phyloP scores from a whole-genome alignment of 2,329 filamentous ascomycete genomes.

The Hypoxylon sp. region DNA sequence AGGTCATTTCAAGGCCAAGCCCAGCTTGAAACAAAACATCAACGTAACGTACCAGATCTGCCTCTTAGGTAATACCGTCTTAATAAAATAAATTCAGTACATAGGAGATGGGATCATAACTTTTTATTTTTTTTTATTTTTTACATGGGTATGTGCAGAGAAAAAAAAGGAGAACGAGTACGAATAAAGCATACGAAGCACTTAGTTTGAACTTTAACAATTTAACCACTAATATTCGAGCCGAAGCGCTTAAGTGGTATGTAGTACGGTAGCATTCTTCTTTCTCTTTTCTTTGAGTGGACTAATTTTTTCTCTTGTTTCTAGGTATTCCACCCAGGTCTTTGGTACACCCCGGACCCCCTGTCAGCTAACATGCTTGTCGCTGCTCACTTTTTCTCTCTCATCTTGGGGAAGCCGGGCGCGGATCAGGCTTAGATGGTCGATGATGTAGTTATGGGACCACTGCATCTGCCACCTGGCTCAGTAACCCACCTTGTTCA shows the following conservation, averaged over 20 bases:
- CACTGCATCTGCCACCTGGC: slow-evolving; percentile 38
- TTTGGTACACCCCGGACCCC: slow-evolving; percentile 35
- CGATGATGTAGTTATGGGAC: slow-evolving; percentile 43
- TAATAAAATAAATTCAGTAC: neutral
- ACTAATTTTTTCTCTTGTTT: slow-evolving; percentile 13
- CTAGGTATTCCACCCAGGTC: slow-evolving; percentile 34
- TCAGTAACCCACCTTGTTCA: slow-evolving; percentile 25
- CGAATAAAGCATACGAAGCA: no score
- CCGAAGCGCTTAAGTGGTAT: slow-evolving; percentile 24
- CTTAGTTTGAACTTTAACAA: no score
- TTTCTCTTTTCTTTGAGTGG: slow-evolving; percentile 8
- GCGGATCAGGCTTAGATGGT: slow-evolving; percentile 39
- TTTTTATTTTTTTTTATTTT: no score
- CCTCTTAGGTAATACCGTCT: slow-evolving; percentile 7
- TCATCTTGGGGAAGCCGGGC: slow-evolving; percentile 41
- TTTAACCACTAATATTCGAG: no score
- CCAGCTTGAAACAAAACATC: slow-evolving; percentile 19
- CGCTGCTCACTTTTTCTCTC: slow-evolving; percentile 24
- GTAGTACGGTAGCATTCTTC: neutral
- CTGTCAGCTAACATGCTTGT: slow-evolving; percentile 27
- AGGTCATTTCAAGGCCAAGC: slow-evolving; percentile 29
- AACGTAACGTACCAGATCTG: slow-evolving; percentile 21
- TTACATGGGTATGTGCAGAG: neutral
- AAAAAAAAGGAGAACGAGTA: slow-evolving; percentile 10
- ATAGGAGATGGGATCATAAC: slow-evolving; percentile 1